phyloP scores from a whole-genome alignment of 495 filamentous ascomycete genomes.

The Melanomma pulvis-pyrius region DNA sequence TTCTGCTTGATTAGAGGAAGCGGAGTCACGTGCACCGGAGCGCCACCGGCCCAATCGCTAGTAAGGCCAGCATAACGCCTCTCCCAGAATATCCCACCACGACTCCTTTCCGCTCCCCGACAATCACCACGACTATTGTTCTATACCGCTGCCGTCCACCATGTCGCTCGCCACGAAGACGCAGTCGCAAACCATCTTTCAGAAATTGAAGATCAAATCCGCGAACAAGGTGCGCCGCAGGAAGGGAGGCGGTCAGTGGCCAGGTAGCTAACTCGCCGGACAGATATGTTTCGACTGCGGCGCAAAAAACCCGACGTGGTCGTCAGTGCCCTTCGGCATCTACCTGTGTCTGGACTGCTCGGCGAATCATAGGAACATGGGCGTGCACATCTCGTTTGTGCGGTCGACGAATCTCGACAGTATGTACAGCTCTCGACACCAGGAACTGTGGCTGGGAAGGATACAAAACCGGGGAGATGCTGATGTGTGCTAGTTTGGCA shows the following conservation, averaged over 20 bases:
- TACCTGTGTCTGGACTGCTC: constrained; percentile 98
- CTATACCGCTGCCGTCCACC: constrained; percentile 11
- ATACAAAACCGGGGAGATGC: constrained; percentile 26
- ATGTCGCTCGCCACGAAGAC: constrained; percentile 92
- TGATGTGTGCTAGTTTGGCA: constrained; percentile 78
- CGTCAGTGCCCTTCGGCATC: constrained; percentile 94
- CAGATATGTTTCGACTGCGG: constrained; percentile 92
- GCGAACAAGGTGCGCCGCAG: constrained; percentile 81
- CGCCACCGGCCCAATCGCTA: neutral
- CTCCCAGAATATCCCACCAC: constrained; percentile 25
- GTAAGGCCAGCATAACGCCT: neutral
- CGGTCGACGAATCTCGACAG: constrained; percentile 96
- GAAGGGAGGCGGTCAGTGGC: neutral
- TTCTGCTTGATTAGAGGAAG: no score
- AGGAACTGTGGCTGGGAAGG: neutral
- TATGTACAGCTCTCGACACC: constrained; percentile 56
- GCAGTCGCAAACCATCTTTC: constrained; percentile 94
- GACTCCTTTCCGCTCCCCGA: constrained; percentile 7
- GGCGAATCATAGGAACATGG: constrained; percentile 52
- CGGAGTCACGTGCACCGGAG: neutral
- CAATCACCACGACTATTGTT: constrained; percentile 1
- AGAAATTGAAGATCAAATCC: constrained; percentile 90
- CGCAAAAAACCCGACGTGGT: constrained; percentile 97
- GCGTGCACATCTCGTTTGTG: constrained; percentile 84
- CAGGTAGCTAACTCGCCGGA: constrained; percentile 11